Evolutionary conservation across 2,329 filamentous ascomycete genomes (phyloP), one percentile per base, ranked within the genome.

Genomic region (Calonectria hawksworthii): DNA sequence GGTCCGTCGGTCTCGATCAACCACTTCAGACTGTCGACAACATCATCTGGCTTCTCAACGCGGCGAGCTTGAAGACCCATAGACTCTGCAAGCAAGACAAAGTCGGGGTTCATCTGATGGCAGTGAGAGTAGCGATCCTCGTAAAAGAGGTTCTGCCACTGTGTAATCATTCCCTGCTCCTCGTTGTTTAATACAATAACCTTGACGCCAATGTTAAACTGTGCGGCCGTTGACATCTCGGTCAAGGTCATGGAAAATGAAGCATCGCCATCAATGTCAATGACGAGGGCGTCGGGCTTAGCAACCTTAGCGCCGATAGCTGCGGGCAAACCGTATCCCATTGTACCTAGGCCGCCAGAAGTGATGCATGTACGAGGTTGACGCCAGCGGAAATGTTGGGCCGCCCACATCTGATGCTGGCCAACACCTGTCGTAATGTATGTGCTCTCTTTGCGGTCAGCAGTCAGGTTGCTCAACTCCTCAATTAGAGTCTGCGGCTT

Each of bases 171-270:
- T 69, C 96, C 96, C 87, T 98, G 96, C 86, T 98, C 83, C 96
- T 98, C 86, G 96, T 94, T 99, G 90, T 99, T 99, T 71, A 99
- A 86, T 23, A 99, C 90, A 80, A 99, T 95, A 75, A 98, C 91
- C 90, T 99, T 99, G 85, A 98, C 93, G 77, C 95, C 96, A 84
- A 99, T 98, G 87, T 97, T 95, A 89, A 99, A 99, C 87, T 99
- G 96, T 10, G 94, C 92, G 50, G 96, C 96, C 1, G 96, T 98
- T 52, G 94, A 94, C 67, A 99, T 92, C 87, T 99, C 96, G 1
- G 96, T 98, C 74, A 98, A 90, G 9, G 97, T 99, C 97, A 99
- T 99, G 90, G 95, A 95, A 89, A 99, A 99, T 3, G 96, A 98
- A 21, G 96, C 96, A 84, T 99, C 97, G 76, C 97, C 97, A 84